Percentiles rank a stretch among this genome's conserved stretches.
Conservation (phyloP, 2,329 filamentous ascomycete genomes). For the Blastomyces percursus region DNA sequence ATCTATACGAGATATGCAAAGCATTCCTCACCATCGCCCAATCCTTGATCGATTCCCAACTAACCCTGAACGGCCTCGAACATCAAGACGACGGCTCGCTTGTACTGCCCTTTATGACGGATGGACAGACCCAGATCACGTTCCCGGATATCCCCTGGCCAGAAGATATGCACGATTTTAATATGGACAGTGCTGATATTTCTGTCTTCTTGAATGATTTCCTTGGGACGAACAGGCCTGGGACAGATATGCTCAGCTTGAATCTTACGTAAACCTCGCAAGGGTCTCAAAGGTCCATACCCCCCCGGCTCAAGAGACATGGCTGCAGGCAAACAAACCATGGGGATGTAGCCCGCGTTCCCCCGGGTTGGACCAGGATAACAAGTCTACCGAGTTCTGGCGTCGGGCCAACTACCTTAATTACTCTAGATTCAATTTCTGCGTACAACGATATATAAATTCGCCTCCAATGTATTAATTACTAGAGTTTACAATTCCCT, state of each 20-base stretch:
- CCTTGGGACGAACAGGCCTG: slow-evolving; percentile 19
- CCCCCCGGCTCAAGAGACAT: background rate
- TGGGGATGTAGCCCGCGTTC: background rate
- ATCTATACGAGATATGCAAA: slow-evolving; percentile 48
- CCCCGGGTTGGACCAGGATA: background rate
- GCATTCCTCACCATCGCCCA: slow-evolving; percentile 19
- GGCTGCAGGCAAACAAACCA: background rate
- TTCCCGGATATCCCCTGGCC: slow-evolving; percentile 19
- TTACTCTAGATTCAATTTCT: background rate
- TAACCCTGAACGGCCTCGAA: slow-evolving; percentile 18
- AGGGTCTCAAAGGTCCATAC: background rate
- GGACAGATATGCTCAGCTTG: slow-evolving; percentile 18
- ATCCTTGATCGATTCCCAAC: slow-evolving; percentile 17
- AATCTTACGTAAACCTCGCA: background rate
- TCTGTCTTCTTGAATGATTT: slow-evolving; percentile 22
- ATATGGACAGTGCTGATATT: slow-evolving; percentile 18
- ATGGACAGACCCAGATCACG: slow-evolving; percentile 16
- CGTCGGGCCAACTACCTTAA: background rate
- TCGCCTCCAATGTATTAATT: background rate
- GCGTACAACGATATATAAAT: background rate
- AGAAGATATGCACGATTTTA: slow-evolving; percentile 16
- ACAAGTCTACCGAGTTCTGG: background rate
- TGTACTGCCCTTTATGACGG: slow-evolving; percentile 12
- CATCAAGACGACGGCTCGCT: slow-evolving; percentile 19
- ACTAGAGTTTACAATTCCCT: background rate